These are phyloP conservation scores for Suillus fuscotomentosus DNA, from an alignment of 768 basidiomycete species.

Conservation along the genomic window DNA sequence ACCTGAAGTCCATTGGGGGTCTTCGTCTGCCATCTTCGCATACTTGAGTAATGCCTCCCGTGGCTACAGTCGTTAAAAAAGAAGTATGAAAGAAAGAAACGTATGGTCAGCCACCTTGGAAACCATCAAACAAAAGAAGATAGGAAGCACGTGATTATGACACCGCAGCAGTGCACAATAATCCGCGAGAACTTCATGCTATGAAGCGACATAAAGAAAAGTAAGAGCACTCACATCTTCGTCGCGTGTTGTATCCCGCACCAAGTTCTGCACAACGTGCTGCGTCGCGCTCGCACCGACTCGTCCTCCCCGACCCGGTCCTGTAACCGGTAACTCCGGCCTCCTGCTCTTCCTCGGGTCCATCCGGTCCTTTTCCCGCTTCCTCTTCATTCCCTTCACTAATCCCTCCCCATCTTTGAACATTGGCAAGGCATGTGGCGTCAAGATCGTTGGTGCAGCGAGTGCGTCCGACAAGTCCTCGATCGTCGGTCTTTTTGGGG, in stretches of 20 bases:
- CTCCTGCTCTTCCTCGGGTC: slow-evolving; percentile 91
- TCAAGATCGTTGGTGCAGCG: slow-evolving; percentile 84
- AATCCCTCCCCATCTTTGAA: slow-evolving; percentile 77
- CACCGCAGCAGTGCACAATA: background rate
- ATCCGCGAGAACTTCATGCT: background rate
- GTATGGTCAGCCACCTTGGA: slow-evolving; percentile 27
- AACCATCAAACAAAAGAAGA: slow-evolving; percentile 22
- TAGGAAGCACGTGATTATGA: slow-evolving; percentile 13
- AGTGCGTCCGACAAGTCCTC: slow-evolving; percentile 89
- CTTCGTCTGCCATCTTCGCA: slow-evolving; percentile 69
- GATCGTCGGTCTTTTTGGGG: slow-evolving; percentile 73
- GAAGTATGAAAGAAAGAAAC: slow-evolving; percentile 18
- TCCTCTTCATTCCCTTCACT: slow-evolving; percentile 78
- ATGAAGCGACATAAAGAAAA: slow-evolving; percentile 10
- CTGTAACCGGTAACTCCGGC: slow-evolving; percentile 90
- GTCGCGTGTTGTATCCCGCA: slow-evolving; percentile 86
- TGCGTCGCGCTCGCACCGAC: slow-evolving; percentile 97
- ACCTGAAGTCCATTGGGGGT: slow-evolving; percentile 88
- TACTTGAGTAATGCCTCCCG: slow-evolving; percentile 96
- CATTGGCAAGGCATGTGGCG: slow-evolving; percentile 90
- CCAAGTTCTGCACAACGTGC: slow-evolving; percentile 93
- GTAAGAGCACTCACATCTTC: slow-evolving; percentile 81
- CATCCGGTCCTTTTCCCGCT: slow-evolving; percentile 83
- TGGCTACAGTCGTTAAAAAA: slow-evolving; percentile 57
- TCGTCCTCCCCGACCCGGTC: slow-evolving; percentile 90